Conservation (phyloP, 768 basidiomycete genomes). For the Rhodosporidiobolus sp. region DNA sequence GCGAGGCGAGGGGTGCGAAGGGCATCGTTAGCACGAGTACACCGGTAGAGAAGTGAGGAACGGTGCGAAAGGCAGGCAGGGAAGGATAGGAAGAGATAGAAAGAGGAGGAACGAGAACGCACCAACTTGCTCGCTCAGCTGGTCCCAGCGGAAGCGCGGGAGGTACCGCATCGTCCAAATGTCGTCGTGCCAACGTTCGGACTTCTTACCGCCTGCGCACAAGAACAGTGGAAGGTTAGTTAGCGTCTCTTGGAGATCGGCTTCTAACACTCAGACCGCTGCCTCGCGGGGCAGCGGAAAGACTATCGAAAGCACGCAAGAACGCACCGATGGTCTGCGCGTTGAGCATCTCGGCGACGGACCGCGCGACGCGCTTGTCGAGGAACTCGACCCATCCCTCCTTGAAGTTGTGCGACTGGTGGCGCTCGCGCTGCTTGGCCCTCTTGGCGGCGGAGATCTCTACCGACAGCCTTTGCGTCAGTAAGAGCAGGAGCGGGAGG, state of each 20-base stretch:
- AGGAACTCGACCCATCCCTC: conserved; percentile 99
- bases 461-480: neutral
- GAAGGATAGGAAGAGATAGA: neutral
- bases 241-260: no score
- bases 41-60: neutral
- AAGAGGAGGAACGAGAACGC: conserved; percentile 48
- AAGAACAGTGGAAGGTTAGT: neutral
- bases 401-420: conserved; percentile 61
- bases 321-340: conserved; percentile 77
- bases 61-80: neutral
- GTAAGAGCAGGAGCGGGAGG: neutral
- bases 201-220: conserved; percentile 65
- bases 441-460: conserved; percentile 18
- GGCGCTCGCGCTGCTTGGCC: conserved; percentile 37
- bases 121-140: conserved; percentile 98
- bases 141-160: conserved; percentile 96
- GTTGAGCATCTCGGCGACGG: conserved; percentile 91
- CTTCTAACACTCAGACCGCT: neutral
- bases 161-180: conserved; percentile 99
- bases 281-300: neutral
- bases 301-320: neutral
- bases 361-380: conserved; percentile 84
- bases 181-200: conserved; percentile 86
- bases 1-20: neutral
- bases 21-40: conserved; percentile 1